Percentiles rank a stretch among this genome's conserved stretches.
phyloP scores from a whole-genome alignment of 805 yeast genomes.

The Starmerella kuoi region DNA sequence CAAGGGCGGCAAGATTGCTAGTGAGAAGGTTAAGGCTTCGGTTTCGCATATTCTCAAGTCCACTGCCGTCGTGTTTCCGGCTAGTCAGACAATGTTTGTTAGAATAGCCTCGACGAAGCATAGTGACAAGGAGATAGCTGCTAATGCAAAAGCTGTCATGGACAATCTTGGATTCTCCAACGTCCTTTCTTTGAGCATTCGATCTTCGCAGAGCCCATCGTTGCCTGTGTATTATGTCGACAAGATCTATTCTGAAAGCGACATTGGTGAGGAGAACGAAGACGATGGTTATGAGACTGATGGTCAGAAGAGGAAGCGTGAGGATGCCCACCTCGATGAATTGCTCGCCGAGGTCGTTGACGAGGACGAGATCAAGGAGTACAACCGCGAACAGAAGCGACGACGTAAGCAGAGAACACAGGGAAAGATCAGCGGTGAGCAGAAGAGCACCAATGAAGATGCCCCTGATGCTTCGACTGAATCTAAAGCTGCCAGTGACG shows the following conservation, averaged over 20 bases:
- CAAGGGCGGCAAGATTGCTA: slow-evolving; percentile 34
- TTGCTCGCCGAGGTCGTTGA: slow-evolving; percentile 76
- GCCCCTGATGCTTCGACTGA: too few relatives aligned
- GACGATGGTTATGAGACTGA: slow-evolving; percentile 28
- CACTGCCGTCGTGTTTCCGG: slow-evolving; percentile 54
- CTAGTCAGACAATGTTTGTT: slow-evolving; percentile 55
- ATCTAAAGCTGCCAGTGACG: too few relatives aligned
- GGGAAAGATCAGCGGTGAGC: neutral
- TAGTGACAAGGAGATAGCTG: slow-evolving; percentile 40
- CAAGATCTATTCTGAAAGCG: slow-evolving; percentile 37
- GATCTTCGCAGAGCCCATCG: slow-evolving; percentile 63
- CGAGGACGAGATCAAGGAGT: slow-evolving; percentile 51
- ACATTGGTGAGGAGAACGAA: slow-evolving; percentile 33
- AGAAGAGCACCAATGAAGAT: too few relatives aligned
- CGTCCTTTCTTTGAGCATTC: slow-evolving; percentile 41
- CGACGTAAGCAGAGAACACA: slow-evolving; percentile 13
- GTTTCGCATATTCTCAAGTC: slow-evolving; percentile 46
- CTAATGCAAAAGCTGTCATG: slow-evolving; percentile 48
- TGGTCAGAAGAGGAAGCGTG: slow-evolving; percentile 24
- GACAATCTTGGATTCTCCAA: slow-evolving; percentile 32
- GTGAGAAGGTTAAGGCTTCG: slow-evolving; percentile 44
- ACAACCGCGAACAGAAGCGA: slow-evolving; percentile 42
- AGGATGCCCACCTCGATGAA: slow-evolving; percentile 42
- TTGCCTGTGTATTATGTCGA: slow-evolving; percentile 71
- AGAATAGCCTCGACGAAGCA: slow-evolving; percentile 49